A percentile compares a stretch with the other conserved stretches of the same genome.
Evolutionary conservation across 2,329 filamentous ascomycete genomes (phyloP).

Genomic region (Salinomyces thailandicus): DNA sequence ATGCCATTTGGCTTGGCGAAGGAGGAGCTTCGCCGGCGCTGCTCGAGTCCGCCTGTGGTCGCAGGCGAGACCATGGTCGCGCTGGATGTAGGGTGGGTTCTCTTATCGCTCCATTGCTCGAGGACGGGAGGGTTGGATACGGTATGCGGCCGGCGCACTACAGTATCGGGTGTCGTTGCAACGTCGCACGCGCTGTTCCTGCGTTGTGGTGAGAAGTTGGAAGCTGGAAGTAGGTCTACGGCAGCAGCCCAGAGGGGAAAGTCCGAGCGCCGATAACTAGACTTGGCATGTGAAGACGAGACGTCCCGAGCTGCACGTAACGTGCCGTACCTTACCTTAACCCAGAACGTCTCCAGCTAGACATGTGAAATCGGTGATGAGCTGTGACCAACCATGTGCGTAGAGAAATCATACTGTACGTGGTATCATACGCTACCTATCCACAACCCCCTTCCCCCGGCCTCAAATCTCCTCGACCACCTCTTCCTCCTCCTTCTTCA

Average conservation of each 20-base stretch:
- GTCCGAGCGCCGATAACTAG: too few relatives aligned
- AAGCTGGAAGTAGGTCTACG: slow-evolving; percentile 40
- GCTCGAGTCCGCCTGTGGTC: slow-evolving; percentile 13
- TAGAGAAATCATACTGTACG: background rate
- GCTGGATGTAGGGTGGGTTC: background rate
- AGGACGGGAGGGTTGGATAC: background rate
- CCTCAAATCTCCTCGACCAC: slow-evolving; percentile 27
- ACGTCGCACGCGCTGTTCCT: slow-evolving; percentile 28
- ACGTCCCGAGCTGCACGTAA: too few relatives aligned
- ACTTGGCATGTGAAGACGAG: too few relatives aligned
- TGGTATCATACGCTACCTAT: slow-evolving; percentile 2
- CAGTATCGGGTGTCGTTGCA: background rate
- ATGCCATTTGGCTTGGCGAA: slow-evolving; percentile 13
- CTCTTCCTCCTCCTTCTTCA: slow-evolving; percentile 20
- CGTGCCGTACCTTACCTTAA: too few relatives aligned
- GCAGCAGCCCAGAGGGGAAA: too few relatives aligned
- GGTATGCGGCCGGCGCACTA: slow-evolving; percentile 1
- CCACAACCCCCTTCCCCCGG: slow-evolving; percentile 1
- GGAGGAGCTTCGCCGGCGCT: slow-evolving; percentile 20
- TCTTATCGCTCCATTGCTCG: slow-evolving; percentile 4
- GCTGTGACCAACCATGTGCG: too few relatives aligned
- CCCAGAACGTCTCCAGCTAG: too few relatives aligned
- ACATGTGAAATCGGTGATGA: too few relatives aligned
- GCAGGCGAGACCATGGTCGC: slow-evolving; percentile 19
- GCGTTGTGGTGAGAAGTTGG: slow-evolving; percentile 48